These are phyloP conservation scores for Yarrowia deformans DNA, from an alignment of 805 yeast species.

Conservation along the genomic window DNA sequence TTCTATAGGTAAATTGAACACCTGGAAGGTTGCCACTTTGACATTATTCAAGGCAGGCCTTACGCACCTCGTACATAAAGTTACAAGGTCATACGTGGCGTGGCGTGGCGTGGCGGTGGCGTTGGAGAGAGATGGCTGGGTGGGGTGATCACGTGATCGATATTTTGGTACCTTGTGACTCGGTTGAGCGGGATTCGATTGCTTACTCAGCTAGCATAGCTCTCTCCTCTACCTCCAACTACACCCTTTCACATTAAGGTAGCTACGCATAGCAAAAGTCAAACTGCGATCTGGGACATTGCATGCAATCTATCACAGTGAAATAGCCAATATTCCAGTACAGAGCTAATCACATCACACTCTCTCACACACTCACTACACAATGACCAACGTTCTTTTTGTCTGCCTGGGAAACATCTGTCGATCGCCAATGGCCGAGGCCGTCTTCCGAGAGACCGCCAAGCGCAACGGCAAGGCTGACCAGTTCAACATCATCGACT, in stretches of 20 bases:
- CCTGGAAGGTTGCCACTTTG: conserved; percentile 32
- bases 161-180: no score
- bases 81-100: conserved; percentile 7
- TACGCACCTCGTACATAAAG: conserved; percentile 15
- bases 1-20: background rate
- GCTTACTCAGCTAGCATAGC: background rate
- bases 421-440: conserved; percentile 98
- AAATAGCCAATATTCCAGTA: no score
- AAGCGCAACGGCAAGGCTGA: conserved; percentile 55
- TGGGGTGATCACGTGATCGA: no score
- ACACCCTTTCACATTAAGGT: background rate
- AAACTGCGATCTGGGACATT: conserved; percentile 10
- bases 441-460: conserved; percentile 76
- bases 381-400: conserved; percentile 35
- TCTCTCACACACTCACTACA: background rate
- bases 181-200: no score
- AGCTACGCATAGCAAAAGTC: background rate
- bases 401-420: conserved; percentile 53
- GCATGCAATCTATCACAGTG: conserved; percentile 5
- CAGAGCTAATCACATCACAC: background rate
- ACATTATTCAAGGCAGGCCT: conserved; percentile 15
- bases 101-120: conserved; percentile 14
- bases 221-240: no score
- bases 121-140: no score
- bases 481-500: conserved; percentile 68